phyloP scores from a whole-genome alignment of 805 yeast genomes.

The Sugiyamaella boreocaroliniensis region DNA sequence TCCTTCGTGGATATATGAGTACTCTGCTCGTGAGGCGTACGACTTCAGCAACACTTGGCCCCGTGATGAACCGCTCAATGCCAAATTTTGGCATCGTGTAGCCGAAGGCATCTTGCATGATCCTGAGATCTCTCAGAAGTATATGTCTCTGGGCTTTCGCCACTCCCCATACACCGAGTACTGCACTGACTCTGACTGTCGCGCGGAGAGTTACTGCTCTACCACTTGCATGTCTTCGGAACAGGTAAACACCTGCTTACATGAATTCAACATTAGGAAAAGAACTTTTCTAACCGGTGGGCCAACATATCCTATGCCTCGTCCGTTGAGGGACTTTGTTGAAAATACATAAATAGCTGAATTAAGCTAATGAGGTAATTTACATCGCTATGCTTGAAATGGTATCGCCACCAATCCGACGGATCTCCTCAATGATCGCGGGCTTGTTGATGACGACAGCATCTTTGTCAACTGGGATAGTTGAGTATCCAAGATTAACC shows the following conservation, averaged over 20 bases:
- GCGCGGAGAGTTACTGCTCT: constrained; percentile 38
- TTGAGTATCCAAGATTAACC: constrained; percentile 70
- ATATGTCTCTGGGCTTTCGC: constrained; percentile 46
- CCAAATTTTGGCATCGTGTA: constrained; percentile 57
- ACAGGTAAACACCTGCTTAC: constrained; percentile 24
- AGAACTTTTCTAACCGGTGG: constrained; percentile 14
- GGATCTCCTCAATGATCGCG: constrained; percentile 67
- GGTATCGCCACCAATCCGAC: constrained; percentile 35
- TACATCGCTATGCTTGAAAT: constrained; percentile 18
- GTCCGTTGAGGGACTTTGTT: constrained; percentile 17
- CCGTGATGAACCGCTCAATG: constrained; percentile 49
- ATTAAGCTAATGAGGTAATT: neutral
- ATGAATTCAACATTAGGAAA: neutral
- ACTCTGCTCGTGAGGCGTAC: constrained; percentile 51
- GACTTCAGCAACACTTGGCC: constrained; percentile 46
- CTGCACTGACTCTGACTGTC: constrained; percentile 36
- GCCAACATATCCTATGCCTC: constrained; percentile 27
- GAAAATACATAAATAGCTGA: constrained; percentile 1
- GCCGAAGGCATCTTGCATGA: constrained; percentile 40
- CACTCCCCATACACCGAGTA: constrained; percentile 48
- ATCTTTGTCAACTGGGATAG: constrained; percentile 51
- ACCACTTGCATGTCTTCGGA: constrained; percentile 27
- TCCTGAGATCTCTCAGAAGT: constrained; percentile 42
- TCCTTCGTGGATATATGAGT: constrained; percentile 57
- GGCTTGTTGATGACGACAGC: constrained; percentile 61